Conservation (phyloP, 768 basidiomycete genomes). For the Aureoboletus auriporus region DNA sequence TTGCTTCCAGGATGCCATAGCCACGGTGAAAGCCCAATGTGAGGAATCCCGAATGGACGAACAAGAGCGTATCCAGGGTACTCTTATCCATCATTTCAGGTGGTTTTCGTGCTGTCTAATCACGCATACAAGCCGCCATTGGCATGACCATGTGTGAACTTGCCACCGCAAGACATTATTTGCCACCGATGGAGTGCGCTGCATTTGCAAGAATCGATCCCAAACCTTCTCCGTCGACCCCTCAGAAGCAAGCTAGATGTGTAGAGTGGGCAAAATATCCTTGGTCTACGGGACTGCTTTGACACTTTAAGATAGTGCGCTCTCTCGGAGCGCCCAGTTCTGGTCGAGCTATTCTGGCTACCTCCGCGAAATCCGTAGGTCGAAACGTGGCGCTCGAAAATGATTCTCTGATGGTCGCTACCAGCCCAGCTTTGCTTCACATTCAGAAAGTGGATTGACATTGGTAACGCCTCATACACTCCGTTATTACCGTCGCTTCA, state of each 20-base stretch:
- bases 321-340: slow-evolving; percentile 74
- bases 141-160: slow-evolving; percentile 78
- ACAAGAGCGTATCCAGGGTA: slow-evolving; percentile 59
- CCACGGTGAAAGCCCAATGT: slow-evolving; percentile 46
- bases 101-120: slow-evolving; percentile 1
- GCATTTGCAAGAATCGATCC: slow-evolving; percentile 10
- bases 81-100: background rate
- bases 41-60: slow-evolving; percentile 57
- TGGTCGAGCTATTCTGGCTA: slow-evolving; percentile 88
- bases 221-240: slow-evolving; percentile 1
- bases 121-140: slow-evolving; percentile 56
- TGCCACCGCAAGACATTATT: slow-evolving; percentile 66
- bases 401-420: slow-evolving; percentile 19
- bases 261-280: slow-evolving; percentile 41
- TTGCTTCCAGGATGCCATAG: slow-evolving; percentile 57
- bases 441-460: slow-evolving; percentile 70
- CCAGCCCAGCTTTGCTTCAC: slow-evolving; percentile 75
- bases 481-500: slow-evolving; percentile 9
- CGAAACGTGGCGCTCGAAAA: slow-evolving; percentile 9
- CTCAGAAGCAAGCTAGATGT: slow-evolving; percentile 40
- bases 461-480: slow-evolving; percentile 42
- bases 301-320: slow-evolving; percentile 42
- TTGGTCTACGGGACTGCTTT: slow-evolving; percentile 2
- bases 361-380: slow-evolving; percentile 72
- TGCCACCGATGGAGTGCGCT: slow-evolving; percentile 63